phyloP scores from a whole-genome alignment of 768 basidiomycete species.

The Psilocybe cubensis region DNA sequence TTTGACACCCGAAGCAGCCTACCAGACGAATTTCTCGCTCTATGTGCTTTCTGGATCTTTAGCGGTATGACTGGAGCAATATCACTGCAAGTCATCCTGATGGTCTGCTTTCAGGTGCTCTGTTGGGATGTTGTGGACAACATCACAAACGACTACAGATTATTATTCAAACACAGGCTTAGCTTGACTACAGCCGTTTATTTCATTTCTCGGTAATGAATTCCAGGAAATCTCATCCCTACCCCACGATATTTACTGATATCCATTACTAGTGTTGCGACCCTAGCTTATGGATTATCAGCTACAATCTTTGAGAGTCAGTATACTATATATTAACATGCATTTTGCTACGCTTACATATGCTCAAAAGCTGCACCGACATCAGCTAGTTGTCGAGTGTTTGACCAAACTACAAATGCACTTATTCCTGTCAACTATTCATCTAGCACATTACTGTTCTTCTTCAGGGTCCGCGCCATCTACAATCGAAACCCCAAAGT shows the following conservation, averaged over 20 bases:
- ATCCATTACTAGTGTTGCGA: background rate
- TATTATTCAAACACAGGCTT: too few relatives aligned
- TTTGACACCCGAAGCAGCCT: conserved; percentile 16
- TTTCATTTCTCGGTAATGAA: too few relatives aligned
- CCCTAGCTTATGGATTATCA: conserved; percentile 24
- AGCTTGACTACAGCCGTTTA: too few relatives aligned
- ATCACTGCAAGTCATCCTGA: too few relatives aligned
- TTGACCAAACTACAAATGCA: background rate
- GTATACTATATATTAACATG: too few relatives aligned
- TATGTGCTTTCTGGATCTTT: conserved; percentile 17
- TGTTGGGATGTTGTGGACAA: too few relatives aligned
- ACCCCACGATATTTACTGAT: too few relatives aligned
- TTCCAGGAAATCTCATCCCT: too few relatives aligned
- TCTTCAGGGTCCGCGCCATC: conserved; percentile 25
- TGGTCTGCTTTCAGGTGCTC: too few relatives aligned
- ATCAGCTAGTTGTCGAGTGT: background rate
- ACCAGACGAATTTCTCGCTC: conserved; percentile 11
- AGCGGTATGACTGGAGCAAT: conserved; percentile 9
- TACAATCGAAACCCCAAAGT: conserved; percentile 17
- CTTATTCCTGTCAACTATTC: conserved; percentile 8
- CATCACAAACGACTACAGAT: too few relatives aligned
- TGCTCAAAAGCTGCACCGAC: background rate
- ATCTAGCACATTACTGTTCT: conserved; percentile 23
- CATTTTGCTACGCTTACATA: too few relatives aligned
- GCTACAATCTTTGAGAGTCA: too few relatives aligned